phyloP scores from a whole-genome alignment of 805 yeast genomes.

The Saccharomyces eubayanus region DNA sequence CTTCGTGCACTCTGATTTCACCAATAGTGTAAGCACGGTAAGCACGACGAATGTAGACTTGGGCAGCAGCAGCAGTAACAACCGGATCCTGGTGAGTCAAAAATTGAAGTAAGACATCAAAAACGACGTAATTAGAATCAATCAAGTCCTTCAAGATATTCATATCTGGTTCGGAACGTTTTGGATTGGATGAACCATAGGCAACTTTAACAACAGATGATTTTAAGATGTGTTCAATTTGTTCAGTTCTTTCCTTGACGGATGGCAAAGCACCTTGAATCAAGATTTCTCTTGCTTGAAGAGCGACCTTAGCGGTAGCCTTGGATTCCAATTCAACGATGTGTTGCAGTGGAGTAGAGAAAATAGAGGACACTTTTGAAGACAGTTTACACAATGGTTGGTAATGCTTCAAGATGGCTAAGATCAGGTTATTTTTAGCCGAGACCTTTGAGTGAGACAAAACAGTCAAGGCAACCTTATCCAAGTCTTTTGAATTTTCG shows the following conservation, averaged over 20 bases:
- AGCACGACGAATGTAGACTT: conserved; percentile 92
- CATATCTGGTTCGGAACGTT: conserved; percentile 74
- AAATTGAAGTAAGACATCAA: conserved; percentile 91
- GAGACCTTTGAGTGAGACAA: conserved; percentile 90
- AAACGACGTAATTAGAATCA: conserved; percentile 92
- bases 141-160: conserved; percentile 81
- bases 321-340: conserved; percentile 86
- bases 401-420: conserved; percentile 77
- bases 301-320: conserved; percentile 84
- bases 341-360: conserved; percentile 64
- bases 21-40: conserved; percentile 91
- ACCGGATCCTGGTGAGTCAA: conserved; percentile 74
- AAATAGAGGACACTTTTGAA: conserved; percentile 55
- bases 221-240: conserved; percentile 89
- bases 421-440: conserved; percentile 81
- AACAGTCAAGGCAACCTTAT: conserved; percentile 61
- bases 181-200: conserved; percentile 75
- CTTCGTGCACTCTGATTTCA: conserved; percentile 55
- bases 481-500: conserved; percentile 67
- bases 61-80: conserved; percentile 93
- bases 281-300: conserved; percentile 91
- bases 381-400: conserved; percentile 70
- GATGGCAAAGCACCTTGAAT: conserved; percentile 97
- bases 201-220: conserved; percentile 82
- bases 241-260: conserved; percentile 90